A percentile compares a stretch with the other conserved stretches of the same genome.
phyloP scores from a whole-genome alignment of 2,329 filamentous ascomycete genomes.

The Pyrenochaeta sp. region DNA sequence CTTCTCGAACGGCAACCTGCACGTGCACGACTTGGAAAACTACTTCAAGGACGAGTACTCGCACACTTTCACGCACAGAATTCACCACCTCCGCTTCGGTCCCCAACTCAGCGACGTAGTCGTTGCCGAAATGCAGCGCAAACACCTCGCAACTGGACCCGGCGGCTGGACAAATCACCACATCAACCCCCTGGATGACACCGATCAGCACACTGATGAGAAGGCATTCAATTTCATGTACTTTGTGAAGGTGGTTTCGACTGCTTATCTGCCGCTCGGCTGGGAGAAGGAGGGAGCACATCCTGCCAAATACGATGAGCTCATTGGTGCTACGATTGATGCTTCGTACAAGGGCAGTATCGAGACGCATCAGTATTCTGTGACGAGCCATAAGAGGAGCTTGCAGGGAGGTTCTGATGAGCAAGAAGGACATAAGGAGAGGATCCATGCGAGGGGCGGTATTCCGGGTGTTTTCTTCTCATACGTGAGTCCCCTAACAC shows the following conservation, averaged over 20 bases:
- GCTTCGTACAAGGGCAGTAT: slow-evolving; percentile 79
- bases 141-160: slow-evolving; percentile 65
- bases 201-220: slow-evolving; percentile 78
- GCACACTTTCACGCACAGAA: slow-evolving; percentile 88
- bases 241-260: slow-evolving; percentile 98
- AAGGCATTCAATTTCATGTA: slow-evolving; percentile 98
- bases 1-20: slow-evolving; percentile 96
- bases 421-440: slow-evolving; percentile 89
- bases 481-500: slow-evolving; percentile 73
- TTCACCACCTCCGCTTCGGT: slow-evolving; percentile 91
- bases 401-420: slow-evolving; percentile 83
- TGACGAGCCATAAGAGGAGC: slow-evolving; percentile 94
- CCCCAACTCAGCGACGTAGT: slow-evolving; percentile 84
- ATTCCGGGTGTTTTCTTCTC: slow-evolving; percentile 99
- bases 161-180: slow-evolving; percentile 86
- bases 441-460: slow-evolving; percentile 85
- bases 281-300: slow-evolving; percentile 70
- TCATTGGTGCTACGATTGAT: slow-evolving; percentile 53
- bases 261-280: slow-evolving; percentile 90
- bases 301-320: slow-evolving; percentile 58
- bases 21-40: slow-evolving; percentile 96
- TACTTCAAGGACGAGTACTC: slow-evolving; percentile 77
- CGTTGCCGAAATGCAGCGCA: slow-evolving; percentile 49
- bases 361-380: slow-evolving; percentile 98
- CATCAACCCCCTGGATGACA: slow-evolving; percentile 86